Evolutionary conservation across 108 stramenopile genomes (phyloP), one percentile per base, ranked within the genome.

Genomic region (Cyclostephanos tholiformis): DNA sequence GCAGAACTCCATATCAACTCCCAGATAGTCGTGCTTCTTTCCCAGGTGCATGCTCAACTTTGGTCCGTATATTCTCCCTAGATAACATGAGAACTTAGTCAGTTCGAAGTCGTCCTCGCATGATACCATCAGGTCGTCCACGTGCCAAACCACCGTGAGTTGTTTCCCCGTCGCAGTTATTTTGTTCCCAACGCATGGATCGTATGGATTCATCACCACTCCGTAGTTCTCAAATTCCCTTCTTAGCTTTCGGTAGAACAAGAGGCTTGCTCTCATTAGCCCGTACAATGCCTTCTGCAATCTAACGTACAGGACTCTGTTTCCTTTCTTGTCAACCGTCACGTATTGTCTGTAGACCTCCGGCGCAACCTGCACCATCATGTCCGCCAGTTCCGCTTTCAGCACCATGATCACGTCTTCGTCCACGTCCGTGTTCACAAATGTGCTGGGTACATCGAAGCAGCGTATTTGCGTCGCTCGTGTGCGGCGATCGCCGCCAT

Each of bases 111-210:
- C 26, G 50, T 71, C 63, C 25, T 51, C 67, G 57, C 82, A 80
- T 29, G 75, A 80, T 7, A 75, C 72, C 48, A 84, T 87, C 4
- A 85, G 51, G 41, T 87, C 87, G 51, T 88, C 86, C 1, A 82
- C 86, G 57, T 84, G 74, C 84, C 84, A 87, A 2, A 36, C 30
- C 11, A 60, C 59, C 1, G 30, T 36, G 5, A 55, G 27, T 38
- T 36, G 30, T 13, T 36, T 60, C 1, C 27, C 30, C 2, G 27
- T 9, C 59, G 14, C 16, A 9, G 53, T 27, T 17, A 23, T 38
- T 30, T 23, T 60, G 59, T 60, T 60, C 1, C 30, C 59, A 0
- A 60, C 16, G 59, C 59, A 60, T 13, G 32, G 35, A 36, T 29
- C 59, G 16, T 60, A 60, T 16, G 35, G 59, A 14, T 60, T 60